phyloP scores from a whole-genome alignment of 306 rosid genomes.

The Corylus heterophylla region DNA sequence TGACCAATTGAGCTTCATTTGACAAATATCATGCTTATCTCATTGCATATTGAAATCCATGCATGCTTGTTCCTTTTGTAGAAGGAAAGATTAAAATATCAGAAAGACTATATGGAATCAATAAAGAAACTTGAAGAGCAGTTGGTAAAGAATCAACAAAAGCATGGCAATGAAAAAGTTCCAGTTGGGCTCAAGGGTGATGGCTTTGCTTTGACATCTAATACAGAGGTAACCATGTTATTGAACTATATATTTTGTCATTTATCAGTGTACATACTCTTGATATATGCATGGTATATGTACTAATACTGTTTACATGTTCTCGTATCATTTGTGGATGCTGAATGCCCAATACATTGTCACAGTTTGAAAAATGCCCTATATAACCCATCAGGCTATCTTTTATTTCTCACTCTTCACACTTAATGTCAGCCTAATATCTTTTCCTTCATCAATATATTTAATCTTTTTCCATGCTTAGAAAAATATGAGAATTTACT shows the following conservation, averaged over 20 bases:
- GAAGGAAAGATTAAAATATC: constrained; percentile 85
- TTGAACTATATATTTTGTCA: background rate
- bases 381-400: background rate
- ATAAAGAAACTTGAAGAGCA: constrained; percentile 92
- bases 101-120: constrained; percentile 86
- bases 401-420: background rate
- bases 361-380: background rate
- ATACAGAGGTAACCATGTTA: constrained; percentile 43
- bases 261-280: background rate
- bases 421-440: background rate
- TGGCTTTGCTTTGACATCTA: constrained; percentile 18
- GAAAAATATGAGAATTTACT: background rate
- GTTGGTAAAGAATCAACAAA: constrained; percentile 56
- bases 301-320: background rate
- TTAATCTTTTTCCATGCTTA: background rate
- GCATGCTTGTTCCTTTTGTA: constrained; percentile 32
- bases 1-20: constrained; percentile 18
- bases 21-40: constrained; percentile 17
- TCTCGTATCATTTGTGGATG: background rate
- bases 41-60: constrained; percentile 24
- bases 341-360: background rate
- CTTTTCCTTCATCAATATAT: background rate
- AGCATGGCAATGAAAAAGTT: constrained; percentile 42
- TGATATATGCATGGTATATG: background rate
- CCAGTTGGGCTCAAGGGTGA: background rate